A percentile compares a stretch with the other conserved stretches of the same genome.
Conservation (phyloP, 345 rosid species). For the Salix arbutifolia region DNA sequence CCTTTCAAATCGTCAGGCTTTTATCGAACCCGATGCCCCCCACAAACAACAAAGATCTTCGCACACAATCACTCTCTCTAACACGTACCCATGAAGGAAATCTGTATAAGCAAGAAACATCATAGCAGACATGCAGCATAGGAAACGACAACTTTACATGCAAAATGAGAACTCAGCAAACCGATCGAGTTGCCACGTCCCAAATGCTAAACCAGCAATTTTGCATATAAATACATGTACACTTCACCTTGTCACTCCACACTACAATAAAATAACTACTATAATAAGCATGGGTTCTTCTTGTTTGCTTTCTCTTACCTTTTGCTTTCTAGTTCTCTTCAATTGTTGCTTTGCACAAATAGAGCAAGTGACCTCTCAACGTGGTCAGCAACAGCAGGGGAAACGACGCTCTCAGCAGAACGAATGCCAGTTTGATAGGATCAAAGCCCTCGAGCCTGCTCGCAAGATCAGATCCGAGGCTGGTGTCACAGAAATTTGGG, state of each 20-base stretch:
- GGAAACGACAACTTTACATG: neutral
- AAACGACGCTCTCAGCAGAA: conserved; percentile 15
- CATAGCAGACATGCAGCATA: neutral
- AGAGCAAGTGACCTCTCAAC: neutral
- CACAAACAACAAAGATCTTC: neutral
- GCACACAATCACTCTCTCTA: neutral
- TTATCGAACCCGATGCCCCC: no score
- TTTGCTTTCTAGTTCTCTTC: conserved; percentile 10
- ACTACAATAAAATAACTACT: neutral
- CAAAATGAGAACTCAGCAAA: neutral
- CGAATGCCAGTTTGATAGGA: conserved; percentile 29
- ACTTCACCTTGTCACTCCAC: neutral
- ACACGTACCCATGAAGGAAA: neutral
- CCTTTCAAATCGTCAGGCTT: neutral
- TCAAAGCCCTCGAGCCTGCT: conserved; percentile 34
- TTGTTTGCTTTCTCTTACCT: neutral
- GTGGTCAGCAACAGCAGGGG: neutral
- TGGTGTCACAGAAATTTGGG: conserved; percentile 43
- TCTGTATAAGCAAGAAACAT: neutral
- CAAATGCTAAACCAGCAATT: neutral
- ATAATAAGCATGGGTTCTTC: neutral
- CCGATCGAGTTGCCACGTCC: neutral
- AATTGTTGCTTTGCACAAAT: conserved; percentile 1
- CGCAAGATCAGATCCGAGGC: conserved; percentile 31
- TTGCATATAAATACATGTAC: neutral